These are phyloP conservation scores for Pseudogymnoascus sp. DNA, from an alignment of 2,329 filamentous ascomycete genomes.

Conservation along the genomic window DNA sequence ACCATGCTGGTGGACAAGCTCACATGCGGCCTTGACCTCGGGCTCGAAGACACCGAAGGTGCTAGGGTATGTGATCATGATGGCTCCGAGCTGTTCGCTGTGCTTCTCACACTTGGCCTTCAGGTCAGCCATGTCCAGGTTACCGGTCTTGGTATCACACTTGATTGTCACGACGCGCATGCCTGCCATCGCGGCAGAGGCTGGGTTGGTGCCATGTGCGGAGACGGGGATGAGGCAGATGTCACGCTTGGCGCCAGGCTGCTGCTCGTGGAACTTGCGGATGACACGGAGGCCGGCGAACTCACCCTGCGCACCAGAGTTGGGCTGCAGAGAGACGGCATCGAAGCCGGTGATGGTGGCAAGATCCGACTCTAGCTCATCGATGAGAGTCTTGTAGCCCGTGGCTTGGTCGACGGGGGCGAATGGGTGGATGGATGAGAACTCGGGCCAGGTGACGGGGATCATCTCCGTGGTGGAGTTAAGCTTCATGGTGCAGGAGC, in stretches of 20 bases:
- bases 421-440: constrained; percentile 76
- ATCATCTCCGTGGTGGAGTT: constrained; percentile 93
- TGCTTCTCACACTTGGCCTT: constrained; percentile 84
- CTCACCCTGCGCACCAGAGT: constrained; percentile 92
- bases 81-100: constrained; percentile 74
- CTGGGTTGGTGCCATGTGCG: constrained; percentile 92
- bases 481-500: constrained; percentile 97
- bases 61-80: constrained; percentile 96
- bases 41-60: constrained; percentile 95
- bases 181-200: constrained; percentile 89
- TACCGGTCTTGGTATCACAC: constrained; percentile 78
- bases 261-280: constrained; percentile 69
- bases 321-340: constrained; percentile 82
- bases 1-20: constrained; percentile 77
- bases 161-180: constrained; percentile 92
- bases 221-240: constrained; percentile 93
- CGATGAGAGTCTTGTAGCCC: constrained; percentile 64
- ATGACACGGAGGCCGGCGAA: constrained; percentile 87
- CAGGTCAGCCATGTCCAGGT: constrained; percentile 79
- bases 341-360: constrained; percentile 82
- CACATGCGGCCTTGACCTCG: constrained; percentile 73
- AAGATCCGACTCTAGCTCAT: constrained; percentile 66
- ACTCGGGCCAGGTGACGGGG: constrained; percentile 67
- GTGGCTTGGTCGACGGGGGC: constrained; percentile 52
- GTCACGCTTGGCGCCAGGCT: constrained; percentile 61